A percentile compares a stretch with the other conserved stretches of the same genome.
Conservation (phyloP, 306 rosid genomes). For the Sindora glabra region DNA sequence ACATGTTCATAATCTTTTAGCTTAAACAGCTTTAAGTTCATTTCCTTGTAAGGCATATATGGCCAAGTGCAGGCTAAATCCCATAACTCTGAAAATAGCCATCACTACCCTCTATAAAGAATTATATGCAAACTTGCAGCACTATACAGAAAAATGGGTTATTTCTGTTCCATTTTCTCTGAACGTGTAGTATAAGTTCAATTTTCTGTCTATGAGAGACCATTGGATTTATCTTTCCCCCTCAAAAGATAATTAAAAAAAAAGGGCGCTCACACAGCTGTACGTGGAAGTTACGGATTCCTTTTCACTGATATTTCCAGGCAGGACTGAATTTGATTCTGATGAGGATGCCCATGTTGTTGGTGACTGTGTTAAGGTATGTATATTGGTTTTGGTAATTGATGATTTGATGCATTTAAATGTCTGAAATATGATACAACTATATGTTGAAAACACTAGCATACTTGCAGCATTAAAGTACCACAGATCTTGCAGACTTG, state of each 20-base stretch:
- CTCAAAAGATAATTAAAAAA: too few species aligned
- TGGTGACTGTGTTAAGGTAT: constrained; percentile 98
- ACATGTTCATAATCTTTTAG: not conserved
- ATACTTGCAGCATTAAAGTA: not conserved
- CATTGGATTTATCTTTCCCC: not conserved
- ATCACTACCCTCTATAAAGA: not conserved
- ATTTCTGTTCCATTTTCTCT: not conserved
- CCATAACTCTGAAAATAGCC: not conserved
- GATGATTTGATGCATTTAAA: not conserved
- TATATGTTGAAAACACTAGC: not conserved
- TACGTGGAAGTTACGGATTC: constrained; percentile 9
- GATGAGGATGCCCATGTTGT: constrained; percentile 97
- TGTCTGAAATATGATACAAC: not conserved
- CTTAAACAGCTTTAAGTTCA: not conserved
- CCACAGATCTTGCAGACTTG: not conserved
- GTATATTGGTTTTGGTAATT: constrained; percentile 3
- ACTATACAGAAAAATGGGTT: not conserved
- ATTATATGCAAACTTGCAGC: not conserved
- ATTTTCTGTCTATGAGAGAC: not conserved
- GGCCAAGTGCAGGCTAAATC: not conserved
- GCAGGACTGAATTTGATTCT: constrained; percentile 76
- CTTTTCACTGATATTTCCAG: constrained; percentile 32
- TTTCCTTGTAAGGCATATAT: too few species aligned
- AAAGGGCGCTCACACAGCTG: too few species aligned
- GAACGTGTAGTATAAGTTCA: too few species aligned